These are phyloP conservation scores for Colletotrichum cereale DNA, from an alignment of 2,329 filamentous ascomycete species.

Conservation along the genomic window DNA sequence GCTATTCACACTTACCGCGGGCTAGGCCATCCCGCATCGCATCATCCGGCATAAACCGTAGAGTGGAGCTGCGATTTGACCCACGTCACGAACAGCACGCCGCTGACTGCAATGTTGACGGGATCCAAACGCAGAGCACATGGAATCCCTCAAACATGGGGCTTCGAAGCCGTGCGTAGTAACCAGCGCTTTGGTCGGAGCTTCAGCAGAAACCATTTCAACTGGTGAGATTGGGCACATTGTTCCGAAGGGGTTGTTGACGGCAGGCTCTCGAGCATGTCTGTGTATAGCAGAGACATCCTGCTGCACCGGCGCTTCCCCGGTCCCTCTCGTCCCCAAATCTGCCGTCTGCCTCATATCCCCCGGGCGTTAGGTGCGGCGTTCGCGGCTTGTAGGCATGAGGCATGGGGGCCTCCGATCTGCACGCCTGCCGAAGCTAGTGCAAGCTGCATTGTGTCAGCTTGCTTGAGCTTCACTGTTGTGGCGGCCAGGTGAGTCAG, in stretches of 20 bases:
- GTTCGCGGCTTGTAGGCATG: not conserved
- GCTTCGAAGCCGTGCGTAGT: not conserved
- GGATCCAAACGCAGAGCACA: not conserved
- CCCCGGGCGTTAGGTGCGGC: not conserved
- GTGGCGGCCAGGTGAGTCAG: not conserved
- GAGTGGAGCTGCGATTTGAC: not conserved
- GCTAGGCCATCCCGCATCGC: not conserved
- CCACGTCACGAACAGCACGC: not conserved
- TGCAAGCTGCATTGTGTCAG: slow-evolving; percentile 13
- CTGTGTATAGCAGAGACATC: not conserved
- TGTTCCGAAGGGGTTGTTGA: not conserved
- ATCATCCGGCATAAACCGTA: not conserved
- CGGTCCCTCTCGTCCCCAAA: not conserved
- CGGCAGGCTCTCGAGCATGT: not conserved
- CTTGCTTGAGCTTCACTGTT: not conserved
- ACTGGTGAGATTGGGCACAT: not conserved
- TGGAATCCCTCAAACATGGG: not conserved
- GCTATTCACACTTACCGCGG: not conserved
- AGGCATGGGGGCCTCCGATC: not conserved
- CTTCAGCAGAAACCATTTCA: not conserved
- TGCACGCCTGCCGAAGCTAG: not conserved
- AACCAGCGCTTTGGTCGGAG: not conserved
- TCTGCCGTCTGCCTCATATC: not conserved
- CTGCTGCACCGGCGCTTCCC: not conserved
- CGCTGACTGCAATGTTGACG: not conserved